Evolutionary conservation across 768 basidiomycete genomes (phyloP), one percentile per base, ranked within the genome.

Genomic region (Floccularia luteovirens): DNA sequence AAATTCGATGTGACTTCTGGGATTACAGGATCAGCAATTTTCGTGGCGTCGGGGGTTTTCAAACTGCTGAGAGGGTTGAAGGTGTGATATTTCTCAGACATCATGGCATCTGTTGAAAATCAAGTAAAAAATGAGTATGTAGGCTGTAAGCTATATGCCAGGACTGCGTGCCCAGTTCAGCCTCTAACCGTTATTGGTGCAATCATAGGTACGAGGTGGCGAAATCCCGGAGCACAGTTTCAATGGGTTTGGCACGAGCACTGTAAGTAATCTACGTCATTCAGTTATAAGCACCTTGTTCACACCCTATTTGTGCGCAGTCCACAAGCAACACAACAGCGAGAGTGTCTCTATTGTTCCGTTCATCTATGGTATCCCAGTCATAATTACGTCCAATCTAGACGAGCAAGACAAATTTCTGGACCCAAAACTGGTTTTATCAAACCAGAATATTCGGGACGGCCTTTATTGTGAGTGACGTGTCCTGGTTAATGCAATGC

Each of bases 161-260:
- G 54, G 54, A 8, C 31, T 51, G 12, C 39, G 54, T 6, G 47
- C 55, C 46, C 54, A 3, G 61, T 60, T 43, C 36, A 55, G 12
- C 58, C 63, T 1, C 27, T 59, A 1, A 41, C 44, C 11, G 31
- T 60, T 14, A 54, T 55, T 19, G 63, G 59, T 11, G 52, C 42
- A 3, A 19, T 55, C 2, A 19, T 60, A 2, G 51, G 55, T 4
- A 54, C 56, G 8, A 45, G 49, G 3, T 54, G 53, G 48, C 61
- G 56, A 55, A 61, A 54, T 34, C 51, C 49, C 10, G 55, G 57
- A 3, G 5, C 43, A 14, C 27, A 38, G 19, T 53, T 51, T 36
- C 44, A 51, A 11, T 63, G 59, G 59, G 31, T 23, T 6, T 37
- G 52, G 30, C 53, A 59, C 11, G 44, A 31, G 19, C 41, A 46